phyloP scores from a whole-genome alignment of 73 alveolate species.

The Paramecium caudatum region DNA sequence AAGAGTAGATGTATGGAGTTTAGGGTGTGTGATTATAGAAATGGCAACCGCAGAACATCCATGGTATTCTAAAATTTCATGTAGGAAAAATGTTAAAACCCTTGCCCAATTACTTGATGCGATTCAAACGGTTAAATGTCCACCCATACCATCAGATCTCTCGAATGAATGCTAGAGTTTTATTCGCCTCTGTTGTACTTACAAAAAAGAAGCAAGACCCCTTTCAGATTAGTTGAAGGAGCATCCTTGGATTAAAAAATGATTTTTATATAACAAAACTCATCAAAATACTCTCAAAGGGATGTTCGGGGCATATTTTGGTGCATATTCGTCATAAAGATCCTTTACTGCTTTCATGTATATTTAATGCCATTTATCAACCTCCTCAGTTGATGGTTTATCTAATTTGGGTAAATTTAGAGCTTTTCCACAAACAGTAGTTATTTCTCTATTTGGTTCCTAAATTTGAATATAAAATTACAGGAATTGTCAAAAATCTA shows the following conservation, averaged over 20 bases:
- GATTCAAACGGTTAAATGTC: conserved; percentile 59
- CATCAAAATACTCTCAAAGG: conserved; percentile 42
- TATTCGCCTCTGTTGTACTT: neutral
- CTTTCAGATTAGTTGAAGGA: neutral
- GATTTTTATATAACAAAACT: neutral
- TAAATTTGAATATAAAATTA: neutral
- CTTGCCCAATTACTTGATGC: conserved; percentile 45
- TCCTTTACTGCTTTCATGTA: conserved; percentile 58
- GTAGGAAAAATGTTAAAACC: conserved; percentile 73
- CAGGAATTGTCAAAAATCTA: conserved; percentile 72
- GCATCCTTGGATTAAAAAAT: conserved; percentile 53
- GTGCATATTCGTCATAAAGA: conserved; percentile 56
- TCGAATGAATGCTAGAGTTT: conserved; percentile 64
- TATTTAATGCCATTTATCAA: conserved; percentile 68
- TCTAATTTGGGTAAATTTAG: conserved; percentile 56
- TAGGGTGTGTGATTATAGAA: conserved; percentile 87
- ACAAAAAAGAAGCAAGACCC: conserved; percentile 58
- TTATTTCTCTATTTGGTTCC: conserved; percentile 69
- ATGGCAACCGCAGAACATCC: conserved; percentile 93
- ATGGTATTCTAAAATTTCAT: conserved; percentile 72
- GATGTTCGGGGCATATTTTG: conserved; percentile 43
- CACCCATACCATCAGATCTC: conserved; percentile 69
- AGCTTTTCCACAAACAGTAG: conserved; percentile 69
- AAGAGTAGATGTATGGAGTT: conserved; percentile 91
- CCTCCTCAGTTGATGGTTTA: conserved; percentile 64